Evolutionary conservation across 2,329 filamentous ascomycete species (phyloP).

Genomic region (Hymenoscyphus repandus): DNA sequence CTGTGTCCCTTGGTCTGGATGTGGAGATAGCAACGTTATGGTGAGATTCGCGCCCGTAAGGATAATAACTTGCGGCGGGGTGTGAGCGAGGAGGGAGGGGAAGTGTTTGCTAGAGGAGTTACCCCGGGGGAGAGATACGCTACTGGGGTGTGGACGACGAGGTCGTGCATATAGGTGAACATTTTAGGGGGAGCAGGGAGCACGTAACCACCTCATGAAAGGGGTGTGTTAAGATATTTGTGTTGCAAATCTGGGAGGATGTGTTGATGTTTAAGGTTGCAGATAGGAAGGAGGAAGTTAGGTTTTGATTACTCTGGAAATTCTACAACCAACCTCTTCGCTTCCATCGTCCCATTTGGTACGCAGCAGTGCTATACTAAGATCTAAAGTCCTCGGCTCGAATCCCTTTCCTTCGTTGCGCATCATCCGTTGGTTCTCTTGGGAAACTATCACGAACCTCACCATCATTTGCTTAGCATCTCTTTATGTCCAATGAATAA

Average conservation of each 20-base stretch:
- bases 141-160: background rate
- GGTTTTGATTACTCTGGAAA: constrained; percentile 37
- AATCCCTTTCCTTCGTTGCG: constrained; percentile 23
- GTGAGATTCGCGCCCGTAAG: too few relatives aligned
- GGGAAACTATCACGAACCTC: constrained; percentile 15
- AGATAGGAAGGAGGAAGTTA: background rate
- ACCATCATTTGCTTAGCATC: background rate
- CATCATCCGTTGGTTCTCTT: constrained; percentile 17
- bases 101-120: too few relatives aligned
- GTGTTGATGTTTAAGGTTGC: background rate
- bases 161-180: constrained; percentile 35
- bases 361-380: constrained; percentile 37
- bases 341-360: constrained; percentile 39
- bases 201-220: constrained; percentile 55
- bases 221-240: background rate
- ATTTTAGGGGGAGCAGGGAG: constrained; percentile 42
- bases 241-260: background rate
- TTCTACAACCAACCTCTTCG: constrained; percentile 34
- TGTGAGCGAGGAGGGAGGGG: too few relatives aligned
- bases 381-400: constrained; percentile 20
- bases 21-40: too few relatives aligned
- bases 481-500: background rate
- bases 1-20: too few relatives aligned
- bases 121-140: too few relatives aligned
- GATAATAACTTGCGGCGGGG: too few relatives aligned